Percentiles rank a stretch among this genome's conserved stretches.
These are phyloP conservation scores for Thalassiosira exigua DNA, from an alignment of 352 stramenopile species.

Conservation along the genomic window DNA sequence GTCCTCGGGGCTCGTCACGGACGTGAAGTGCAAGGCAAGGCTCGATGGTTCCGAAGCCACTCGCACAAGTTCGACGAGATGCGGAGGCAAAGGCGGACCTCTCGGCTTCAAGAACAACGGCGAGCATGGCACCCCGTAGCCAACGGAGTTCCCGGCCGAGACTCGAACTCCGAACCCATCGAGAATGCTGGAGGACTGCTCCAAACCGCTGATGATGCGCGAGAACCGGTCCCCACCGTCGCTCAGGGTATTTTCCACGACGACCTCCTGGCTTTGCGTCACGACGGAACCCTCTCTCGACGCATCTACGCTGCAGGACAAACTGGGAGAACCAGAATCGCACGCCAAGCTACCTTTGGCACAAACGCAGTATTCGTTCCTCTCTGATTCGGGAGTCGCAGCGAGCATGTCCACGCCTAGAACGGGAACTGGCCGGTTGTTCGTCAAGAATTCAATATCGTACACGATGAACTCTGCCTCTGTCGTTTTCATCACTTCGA, in stretches of 20 bases:
- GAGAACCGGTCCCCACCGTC: conserved; percentile 47
- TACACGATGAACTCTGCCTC: conserved; percentile 39
- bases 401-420: conserved; percentile 41
- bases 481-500: conserved; percentile 35
- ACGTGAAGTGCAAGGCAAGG: conserved; percentile 90
- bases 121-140: conserved; percentile 66
- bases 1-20: conserved; percentile 75
- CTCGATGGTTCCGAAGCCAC: conserved; percentile 79
- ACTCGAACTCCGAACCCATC: conserved; percentile 83
- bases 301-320: conserved; percentile 86
- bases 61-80: conserved; percentile 85
- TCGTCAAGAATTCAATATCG: conserved; percentile 57
- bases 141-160: conserved; percentile 70
- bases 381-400: conserved; percentile 27
- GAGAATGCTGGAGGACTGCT: conserved; percentile 64
- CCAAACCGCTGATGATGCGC: conserved; percentile 62
- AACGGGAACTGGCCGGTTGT: conserved; percentile 44
- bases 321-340: conserved; percentile 30
- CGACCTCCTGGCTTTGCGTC: conserved; percentile 37
- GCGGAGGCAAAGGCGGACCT: conserved; percentile 85
- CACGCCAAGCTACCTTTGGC: conserved; percentile 34
- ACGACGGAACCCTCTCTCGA: conserved; percentile 71
- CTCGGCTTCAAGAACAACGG: conserved; percentile 88
- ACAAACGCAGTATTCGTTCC: conserved; percentile 53
- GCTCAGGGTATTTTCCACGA: conserved; percentile 39